Conservation (phyloP, 495 filamentous ascomycete species). For the Amniculicola lignicola region DNA sequence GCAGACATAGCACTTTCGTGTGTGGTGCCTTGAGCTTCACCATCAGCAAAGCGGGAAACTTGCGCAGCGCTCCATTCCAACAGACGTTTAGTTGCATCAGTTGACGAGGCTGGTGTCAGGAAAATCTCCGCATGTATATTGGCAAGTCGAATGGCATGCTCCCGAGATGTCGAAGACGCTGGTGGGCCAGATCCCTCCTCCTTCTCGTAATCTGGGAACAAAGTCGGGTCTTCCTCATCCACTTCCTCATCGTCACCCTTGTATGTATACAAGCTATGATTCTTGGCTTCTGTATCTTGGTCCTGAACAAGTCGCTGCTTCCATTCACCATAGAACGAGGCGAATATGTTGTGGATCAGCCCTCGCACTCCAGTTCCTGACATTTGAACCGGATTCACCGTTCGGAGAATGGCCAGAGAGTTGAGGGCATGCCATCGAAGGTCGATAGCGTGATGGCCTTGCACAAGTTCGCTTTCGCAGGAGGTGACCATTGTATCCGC, state of each 20-base stretch:
- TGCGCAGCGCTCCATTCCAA: conserved; percentile 25
- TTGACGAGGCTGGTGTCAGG: conserved; percentile 15
- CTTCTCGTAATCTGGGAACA: conserved; percentile 77
- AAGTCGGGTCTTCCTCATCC: conserved; percentile 67
- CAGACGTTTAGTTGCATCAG: conserved; percentile 13
- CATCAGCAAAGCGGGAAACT: conserved; percentile 11
- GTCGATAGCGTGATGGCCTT: conserved; percentile 12
- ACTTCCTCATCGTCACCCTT: conserved; percentile 73
- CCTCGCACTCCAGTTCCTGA: neutral
- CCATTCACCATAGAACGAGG: conserved; percentile 75
- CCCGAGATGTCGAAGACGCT: conserved; percentile 42
- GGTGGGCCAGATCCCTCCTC: conserved; percentile 30
- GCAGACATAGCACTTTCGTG: conserved; percentile 48
- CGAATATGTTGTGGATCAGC: conserved; percentile 47
- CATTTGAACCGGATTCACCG: conserved; percentile 3
- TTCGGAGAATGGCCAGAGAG: conserved; percentile 1
- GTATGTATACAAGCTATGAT: conserved; percentile 75
- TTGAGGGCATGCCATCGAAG: conserved; percentile 31
- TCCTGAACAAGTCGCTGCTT: conserved; percentile 67
- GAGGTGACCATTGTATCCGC: conserved; percentile 1
- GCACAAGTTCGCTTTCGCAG: conserved; percentile 8
- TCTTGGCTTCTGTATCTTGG: conserved; percentile 65
- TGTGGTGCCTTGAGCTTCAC: conserved; percentile 3
- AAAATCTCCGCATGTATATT: conserved; percentile 55
- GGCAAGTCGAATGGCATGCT: conserved; percentile 51